Base-by-base conservation (phyloP, 2,329 filamentous ascomycete species). In the Hypoxylon sp. region DNA sequence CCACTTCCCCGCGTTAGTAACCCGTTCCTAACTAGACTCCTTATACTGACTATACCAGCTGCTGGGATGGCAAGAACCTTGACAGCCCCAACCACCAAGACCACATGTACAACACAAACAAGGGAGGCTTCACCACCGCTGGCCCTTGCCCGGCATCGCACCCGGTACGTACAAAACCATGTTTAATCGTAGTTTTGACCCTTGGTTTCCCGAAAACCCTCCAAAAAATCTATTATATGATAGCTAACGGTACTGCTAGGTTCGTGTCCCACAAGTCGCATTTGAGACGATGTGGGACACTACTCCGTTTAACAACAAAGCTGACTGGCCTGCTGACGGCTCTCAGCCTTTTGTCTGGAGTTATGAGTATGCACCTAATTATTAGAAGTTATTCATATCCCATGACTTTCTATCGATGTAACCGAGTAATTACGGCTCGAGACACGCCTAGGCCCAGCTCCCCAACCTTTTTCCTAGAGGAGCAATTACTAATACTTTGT, bases 231-330 rank as follows among this genome's bases (percentile, higher is more conserved):
- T 28, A 11, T 21, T 5, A 9, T 4, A 21, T 10, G 17, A 11
- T 28, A 25, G 45, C 45, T 49, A 49, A 49, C 23, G 17, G 1
- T 11, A 21, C 17, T 10, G 21, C 17, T 11, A 49, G 45, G 45
- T 81, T 3, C 73, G 76, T 41, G 65, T 80, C 36, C 80, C 79
- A 17, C 79, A 81, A 67, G 49, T 80, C 19, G 82, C 82, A 61
- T 82, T 80, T 70, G 82, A 84, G 73, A 80, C 82, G 2, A 80
- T 84, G 67, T 84, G 81, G 76, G 81, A 84, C 69, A 84, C 79
- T 6, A 70, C 71, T 1, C 71, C 70, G 55, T 81, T 81, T 73
- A 78, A 77, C 75, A 66, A 78, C 76, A 67, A 80, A 73, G 76
- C 80, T 9, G 41, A 67, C 68, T 80, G 78, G 78, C 78, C 78